Evolutionary conservation across 352 stramenopile genomes (phyloP).

Genomic region (Sclerospora graminicola): DNA sequence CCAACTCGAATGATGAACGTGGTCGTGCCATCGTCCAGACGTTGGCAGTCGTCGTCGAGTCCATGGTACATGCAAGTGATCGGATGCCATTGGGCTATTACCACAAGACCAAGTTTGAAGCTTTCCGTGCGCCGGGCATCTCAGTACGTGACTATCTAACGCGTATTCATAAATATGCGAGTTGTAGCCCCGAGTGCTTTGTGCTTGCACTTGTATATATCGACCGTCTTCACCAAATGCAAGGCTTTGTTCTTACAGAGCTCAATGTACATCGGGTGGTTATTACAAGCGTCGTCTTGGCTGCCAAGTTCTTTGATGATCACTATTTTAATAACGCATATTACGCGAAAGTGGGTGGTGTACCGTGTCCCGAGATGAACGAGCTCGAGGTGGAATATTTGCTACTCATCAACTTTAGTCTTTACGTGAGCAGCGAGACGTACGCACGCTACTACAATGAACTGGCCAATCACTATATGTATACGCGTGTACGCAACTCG

Average conservation of each 20-base stretch:
- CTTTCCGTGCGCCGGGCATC: slow-evolving; percentile 71
- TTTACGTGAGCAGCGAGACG: slow-evolving; percentile 89
- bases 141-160: slow-evolving; percentile 76
- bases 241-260: slow-evolving; percentile 93
- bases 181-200: slow-evolving; percentile 97
- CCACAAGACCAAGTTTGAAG: slow-evolving; percentile 76
- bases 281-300: slow-evolving; percentile 95
- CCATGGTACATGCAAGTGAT: slow-evolving; percentile 64
- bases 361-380: slow-evolving; percentile 93
- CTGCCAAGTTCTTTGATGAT: slow-evolving; percentile 99
- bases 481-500: slow-evolving; percentile 39
- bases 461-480: slow-evolving; percentile 79
- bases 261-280: slow-evolving; percentile 97
- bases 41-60: slow-evolving; percentile 65
- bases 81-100: slow-evolving; percentile 43
- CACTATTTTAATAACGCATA: slow-evolving; percentile 99
- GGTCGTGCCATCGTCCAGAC: slow-evolving; percentile 72
- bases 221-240: slow-evolving; percentile 94
- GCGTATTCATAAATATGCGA: slow-evolving; percentile 96
- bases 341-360: slow-evolving; percentile 95
- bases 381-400: slow-evolving; percentile 96
- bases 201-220: slow-evolving; percentile 99
- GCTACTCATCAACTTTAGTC: slow-evolving; percentile 96
- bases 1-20: slow-evolving; percentile 59
- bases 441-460: slow-evolving; percentile 90